Base-by-base conservation (phyloP, 2,329 filamentous ascomycete genomes). In the Cladophialophora exuberans region DNA sequence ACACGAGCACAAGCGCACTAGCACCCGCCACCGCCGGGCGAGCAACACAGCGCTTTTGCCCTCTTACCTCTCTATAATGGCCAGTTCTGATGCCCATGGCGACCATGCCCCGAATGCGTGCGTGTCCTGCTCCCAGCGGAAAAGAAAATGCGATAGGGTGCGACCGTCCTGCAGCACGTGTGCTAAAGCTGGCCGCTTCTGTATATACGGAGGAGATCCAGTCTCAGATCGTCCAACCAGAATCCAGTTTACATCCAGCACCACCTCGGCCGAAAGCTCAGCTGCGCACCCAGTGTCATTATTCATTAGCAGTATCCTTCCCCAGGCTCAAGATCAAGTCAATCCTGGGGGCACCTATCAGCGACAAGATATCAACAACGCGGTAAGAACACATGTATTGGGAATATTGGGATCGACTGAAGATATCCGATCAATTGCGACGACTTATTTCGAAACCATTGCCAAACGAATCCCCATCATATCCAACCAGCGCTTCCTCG, bases 381-480 rank as follows among this genome's bases (percentile, higher is more conserved):
- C 22, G 9, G 38, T 41, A 3, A n/a, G 15, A n/a, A 23, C 6
- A 11, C 38, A 41, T 18, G 1, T 22, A 20, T 18, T 6, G 13
- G 15, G 11, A 5, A 18, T 41, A 41, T 18, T 41, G 15, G 38
- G 15, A 18, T 41, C 38, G 4, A 13, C n/a, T 41, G 38, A 41
- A n/a, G 38, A 41, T 11, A 11, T 18, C 13, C 38, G 38, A 18
- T 41, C 38, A 18, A 44, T 23, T 13, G 41, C 41, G 3, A 44
- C 13, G 6, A n/a, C 22, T 2, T 54, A 36, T 25, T 54, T 54
- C 22, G 30, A 7, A 7, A 48, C 42, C 4, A 23, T 38, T 22
- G 48, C 22, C 9, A 17, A 25, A 15, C 22, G 33, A 6, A 25
- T 54, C 4, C 43, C 43, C 13, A 20, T 54, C 9, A 20, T 54